These are phyloP conservation scores for Byssoonygena ceratinophila DNA, from an alignment of 2,329 filamentous ascomycete genomes.

Conservation along the genomic window DNA sequence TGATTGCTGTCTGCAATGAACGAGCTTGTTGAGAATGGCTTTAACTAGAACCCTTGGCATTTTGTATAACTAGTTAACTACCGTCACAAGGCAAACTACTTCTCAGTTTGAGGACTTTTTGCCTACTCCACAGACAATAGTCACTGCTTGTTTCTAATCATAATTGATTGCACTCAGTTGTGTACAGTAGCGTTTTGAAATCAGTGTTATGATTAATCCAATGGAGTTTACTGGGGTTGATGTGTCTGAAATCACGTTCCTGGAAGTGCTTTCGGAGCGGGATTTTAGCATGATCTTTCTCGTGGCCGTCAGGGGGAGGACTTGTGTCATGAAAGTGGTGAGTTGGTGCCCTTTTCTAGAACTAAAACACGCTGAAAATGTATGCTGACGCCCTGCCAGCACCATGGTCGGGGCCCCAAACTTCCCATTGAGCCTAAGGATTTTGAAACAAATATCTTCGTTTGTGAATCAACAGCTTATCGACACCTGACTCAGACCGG, in stretches of 20 bases:
- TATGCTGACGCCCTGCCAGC: background rate
- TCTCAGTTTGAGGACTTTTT: background rate
- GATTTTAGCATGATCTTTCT: constrained; percentile 10
- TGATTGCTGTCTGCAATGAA: too few relatives aligned
- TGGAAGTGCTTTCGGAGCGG: background rate
- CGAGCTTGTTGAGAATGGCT: too few relatives aligned
- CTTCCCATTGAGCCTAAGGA: background rate
- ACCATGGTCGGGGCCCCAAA: constrained; percentile 2
- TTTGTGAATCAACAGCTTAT: background rate
- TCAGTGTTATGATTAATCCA: background rate
- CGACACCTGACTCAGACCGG: background rate
- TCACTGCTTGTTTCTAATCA: too few relatives aligned
- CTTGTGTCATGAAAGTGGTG: constrained; percentile 14
- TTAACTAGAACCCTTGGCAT: too few relatives aligned
- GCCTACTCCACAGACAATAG: background rate
- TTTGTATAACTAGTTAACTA: too few relatives aligned
- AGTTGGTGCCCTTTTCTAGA: background rate
- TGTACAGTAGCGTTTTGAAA: too few relatives aligned
- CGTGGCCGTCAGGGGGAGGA: constrained; percentile 7
- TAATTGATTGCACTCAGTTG: too few relatives aligned
- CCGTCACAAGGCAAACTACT: background rate
- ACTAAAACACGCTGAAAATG: background rate
- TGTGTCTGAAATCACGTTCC: constrained; percentile 9
- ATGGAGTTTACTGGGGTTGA: constrained; percentile 5
- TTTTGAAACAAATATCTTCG: background rate